Conservation (phyloP, 1,139 yeast genomes). For the Trichomonascaceae sp. region DNA sequence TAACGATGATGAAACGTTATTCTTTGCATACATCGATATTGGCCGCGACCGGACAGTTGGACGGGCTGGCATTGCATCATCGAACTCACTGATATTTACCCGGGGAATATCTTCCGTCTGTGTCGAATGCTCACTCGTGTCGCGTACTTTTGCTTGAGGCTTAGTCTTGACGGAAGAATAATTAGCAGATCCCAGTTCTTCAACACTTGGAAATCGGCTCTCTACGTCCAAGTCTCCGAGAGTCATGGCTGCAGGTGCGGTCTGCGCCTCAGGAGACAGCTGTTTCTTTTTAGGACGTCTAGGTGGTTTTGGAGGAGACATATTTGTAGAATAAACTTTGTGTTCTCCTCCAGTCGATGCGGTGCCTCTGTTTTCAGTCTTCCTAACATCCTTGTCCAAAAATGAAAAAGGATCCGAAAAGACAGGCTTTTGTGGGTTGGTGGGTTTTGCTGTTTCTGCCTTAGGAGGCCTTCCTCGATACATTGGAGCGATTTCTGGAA, state of each 20-base stretch:
- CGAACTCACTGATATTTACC: background rate
- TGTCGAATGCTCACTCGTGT: slow-evolving; percentile 2
- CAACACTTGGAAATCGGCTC: slow-evolving; percentile 32
- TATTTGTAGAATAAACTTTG: background rate
- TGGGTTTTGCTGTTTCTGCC: slow-evolving; percentile 4
- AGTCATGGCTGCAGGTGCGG: background rate
- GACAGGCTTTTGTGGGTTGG: slow-evolving; percentile 5
- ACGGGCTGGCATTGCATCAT: background rate
- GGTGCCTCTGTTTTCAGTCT: background rate
- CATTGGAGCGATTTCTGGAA: slow-evolving; percentile 26
- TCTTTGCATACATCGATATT: slow-evolving; percentile 15
- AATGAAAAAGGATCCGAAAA: slow-evolving; percentile 18
- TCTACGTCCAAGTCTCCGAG: slow-evolving; percentile 17
- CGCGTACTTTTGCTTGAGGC: background rate
- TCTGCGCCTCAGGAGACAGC: background rate
- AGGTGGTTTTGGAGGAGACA: slow-evolving; percentile 3
- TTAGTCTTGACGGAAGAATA: background rate
- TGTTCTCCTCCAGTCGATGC: background rate
- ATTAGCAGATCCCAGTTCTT: slow-evolving; percentile 25
- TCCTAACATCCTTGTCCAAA: slow-evolving; percentile 10
- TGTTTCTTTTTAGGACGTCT: slow-evolving; percentile 4
- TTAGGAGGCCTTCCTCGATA: slow-evolving; percentile 23
- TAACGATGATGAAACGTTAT: background rate
- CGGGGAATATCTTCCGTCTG: slow-evolving; percentile 5
- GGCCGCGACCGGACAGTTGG: slow-evolving; percentile 12